Conservation (phyloP, 2,329 filamentous ascomycete species). For the Tolypocladium amazonense region DNA sequence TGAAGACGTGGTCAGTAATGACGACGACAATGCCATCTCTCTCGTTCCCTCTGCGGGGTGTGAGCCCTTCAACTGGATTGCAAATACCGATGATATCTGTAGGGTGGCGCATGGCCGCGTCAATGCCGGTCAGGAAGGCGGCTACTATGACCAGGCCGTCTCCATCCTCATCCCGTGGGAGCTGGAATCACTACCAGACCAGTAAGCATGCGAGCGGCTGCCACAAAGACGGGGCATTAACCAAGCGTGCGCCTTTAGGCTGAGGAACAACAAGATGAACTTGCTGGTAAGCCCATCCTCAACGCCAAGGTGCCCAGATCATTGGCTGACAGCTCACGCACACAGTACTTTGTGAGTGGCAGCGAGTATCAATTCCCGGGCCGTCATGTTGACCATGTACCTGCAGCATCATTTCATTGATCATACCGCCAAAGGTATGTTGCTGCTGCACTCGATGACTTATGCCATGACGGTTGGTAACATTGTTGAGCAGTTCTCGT, state of each 20-base stretch:
- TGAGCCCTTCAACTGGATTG: neutral
- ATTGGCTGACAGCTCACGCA: constrained; percentile 9
- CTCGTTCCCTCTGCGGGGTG: constrained; percentile 12
- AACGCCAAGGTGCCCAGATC: neutral
- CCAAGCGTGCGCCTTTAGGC: neutral
- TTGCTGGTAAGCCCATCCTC: constrained; percentile 37
- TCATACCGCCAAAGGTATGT: constrained; percentile 60
- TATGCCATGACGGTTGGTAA: neutral
- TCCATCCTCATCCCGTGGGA: constrained; percentile 42
- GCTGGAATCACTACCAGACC: constrained; percentile 36
- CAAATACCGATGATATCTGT: neutral
- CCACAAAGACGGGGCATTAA: neutral
- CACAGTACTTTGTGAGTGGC: constrained; percentile 36
- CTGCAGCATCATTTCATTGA: constrained; percentile 55
- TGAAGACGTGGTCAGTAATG: constrained; percentile 58
- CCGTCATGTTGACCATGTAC: constrained; percentile 3
- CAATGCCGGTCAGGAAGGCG: neutral
- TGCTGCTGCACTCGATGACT: constrained; percentile 17
- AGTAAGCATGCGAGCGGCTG: constrained; percentile 14
- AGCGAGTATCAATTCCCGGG: neutral
- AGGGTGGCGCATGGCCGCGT: neutral
- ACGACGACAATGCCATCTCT: constrained; percentile 58
- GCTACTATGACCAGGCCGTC: constrained; percentile 61
- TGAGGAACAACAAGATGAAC: constrained; percentile 63
- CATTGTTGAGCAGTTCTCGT: constrained; percentile 32